Conservation (phyloP, 148 eudicot species). For the Dysphania ambrosioides region DNA sequence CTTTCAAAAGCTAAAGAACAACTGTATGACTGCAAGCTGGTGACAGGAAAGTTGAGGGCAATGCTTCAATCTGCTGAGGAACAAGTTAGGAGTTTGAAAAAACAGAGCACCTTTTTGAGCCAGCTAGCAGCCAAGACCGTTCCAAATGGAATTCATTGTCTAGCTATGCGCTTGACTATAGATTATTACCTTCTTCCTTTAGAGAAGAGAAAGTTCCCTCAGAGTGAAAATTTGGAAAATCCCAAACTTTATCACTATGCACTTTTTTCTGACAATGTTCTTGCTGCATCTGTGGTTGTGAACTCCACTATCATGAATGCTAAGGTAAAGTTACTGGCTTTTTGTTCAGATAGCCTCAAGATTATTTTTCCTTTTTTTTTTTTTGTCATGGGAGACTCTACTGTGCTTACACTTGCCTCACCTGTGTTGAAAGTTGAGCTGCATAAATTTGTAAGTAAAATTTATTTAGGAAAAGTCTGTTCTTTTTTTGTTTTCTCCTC, state of each 20-base stretch:
- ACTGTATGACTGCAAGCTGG: conserved; percentile 67
- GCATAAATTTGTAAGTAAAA: no score
- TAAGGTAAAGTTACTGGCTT: conserved; percentile 40
- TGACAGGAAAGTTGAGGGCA: conserved; percentile 71
- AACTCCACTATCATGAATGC: conserved; percentile 76
- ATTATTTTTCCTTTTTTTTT: no score
- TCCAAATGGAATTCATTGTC: conserved; percentile 79
- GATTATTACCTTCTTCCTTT: conserved; percentile 69
- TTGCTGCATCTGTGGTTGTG: conserved; percentile 91
- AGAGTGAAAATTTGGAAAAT: conserved; percentile 67
- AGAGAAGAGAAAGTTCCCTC: conserved; percentile 65
- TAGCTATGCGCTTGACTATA: conserved; percentile 76
- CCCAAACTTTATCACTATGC: conserved; percentile 76
- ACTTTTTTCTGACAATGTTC: conserved; percentile 86
- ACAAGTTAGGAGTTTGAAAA: conserved; percentile 76
- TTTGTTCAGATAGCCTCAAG: no score
- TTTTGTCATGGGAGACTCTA: no score
- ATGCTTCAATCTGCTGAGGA: conserved; percentile 93
- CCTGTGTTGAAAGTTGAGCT: no score
- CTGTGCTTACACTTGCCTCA: no score
- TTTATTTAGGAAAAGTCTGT: no score
- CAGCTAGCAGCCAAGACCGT: conserved; percentile 86
- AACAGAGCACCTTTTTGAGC: conserved; percentile 82
- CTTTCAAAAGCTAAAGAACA: conserved; percentile 70
- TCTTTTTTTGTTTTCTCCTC: no score